Conservation (phyloP, 306 rosid genomes). For the peach (Prunus persica) region Prunus_persica_NCBIv2 NC_034010.1:14875501-14876000, state of each 20-base stretch:
- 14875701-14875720: slow-evolving; percentile 19
- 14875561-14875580: slow-evolving; percentile 28
- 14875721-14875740: slow-evolving; percentile 26
- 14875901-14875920: slow-evolving; percentile 42
- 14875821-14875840: slow-evolving; percentile 60
- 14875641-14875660: slow-evolving; percentile 69
- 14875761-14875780: slow-evolving; percentile 26
- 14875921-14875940: slow-evolving; percentile 46
- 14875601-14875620: slow-evolving; percentile 30
- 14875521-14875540: slow-evolving; percentile 15
- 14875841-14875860: slow-evolving; percentile 24
- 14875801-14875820: slow-evolving; percentile 70
- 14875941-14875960: slow-evolving; percentile 81
- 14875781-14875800: slow-evolving; percentile 31
- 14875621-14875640: slow-evolving; percentile 55
- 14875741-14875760: slow-evolving; percentile 28
- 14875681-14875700: slow-evolving; percentile 21
- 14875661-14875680: slow-evolving; percentile 47
- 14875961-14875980: slow-evolving; percentile 30
- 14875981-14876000: neutral
- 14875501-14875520: slow-evolving; percentile 11
- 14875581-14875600: slow-evolving; percentile 22
- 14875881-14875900: slow-evolving; percentile 18
- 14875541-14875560: slow-evolving; percentile 20
- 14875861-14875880: slow-evolving; percentile 29